These are phyloP conservation scores for Coprinopsis strossmayeri DNA, from an alignment of 768 basidiomycete genomes.

Conservation along the genomic window DNA sequence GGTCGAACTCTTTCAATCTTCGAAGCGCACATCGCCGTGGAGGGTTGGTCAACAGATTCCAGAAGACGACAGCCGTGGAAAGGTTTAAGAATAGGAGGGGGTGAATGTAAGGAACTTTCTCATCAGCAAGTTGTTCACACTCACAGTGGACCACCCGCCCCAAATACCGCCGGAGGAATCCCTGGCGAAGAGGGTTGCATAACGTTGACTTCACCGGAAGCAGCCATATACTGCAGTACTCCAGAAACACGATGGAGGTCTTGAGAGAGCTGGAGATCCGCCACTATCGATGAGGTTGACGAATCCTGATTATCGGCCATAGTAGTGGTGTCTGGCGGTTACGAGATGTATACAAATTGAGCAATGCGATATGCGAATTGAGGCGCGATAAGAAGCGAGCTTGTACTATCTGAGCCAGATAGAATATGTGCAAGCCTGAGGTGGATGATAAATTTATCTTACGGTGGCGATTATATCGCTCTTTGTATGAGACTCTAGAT, in stretches of 20 bases:
- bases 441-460: slow-evolving; percentile 5
- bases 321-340: background rate
- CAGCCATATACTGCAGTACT: slow-evolving; percentile 43
- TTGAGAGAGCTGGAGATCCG: slow-evolving; percentile 25
- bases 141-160: slow-evolving; percentile 73
- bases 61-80: no score
- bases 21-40: background rate
- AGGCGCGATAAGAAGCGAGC: background rate
- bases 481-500: background rate
- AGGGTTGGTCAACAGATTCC: no score
- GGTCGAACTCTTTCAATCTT: slow-evolving; percentile 76
- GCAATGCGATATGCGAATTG: no score
- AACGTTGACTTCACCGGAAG: slow-evolving; percentile 19
- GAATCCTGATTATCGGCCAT: slow-evolving; percentile 1
- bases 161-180: slow-evolving; percentile 56
- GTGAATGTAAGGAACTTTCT: no score
- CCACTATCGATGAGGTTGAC: background rate
- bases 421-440: no score
- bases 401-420: no score
- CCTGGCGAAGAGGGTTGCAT: slow-evolving; percentile 28
- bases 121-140: no score
- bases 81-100: no score
- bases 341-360: no score
- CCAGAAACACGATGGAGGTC: slow-evolving; percentile 46
- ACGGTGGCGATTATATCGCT: background rate